Evolutionary conservation across 352 stramenopile species (phyloP).

Genomic region (Phytophthora nicotianae): DNA sequence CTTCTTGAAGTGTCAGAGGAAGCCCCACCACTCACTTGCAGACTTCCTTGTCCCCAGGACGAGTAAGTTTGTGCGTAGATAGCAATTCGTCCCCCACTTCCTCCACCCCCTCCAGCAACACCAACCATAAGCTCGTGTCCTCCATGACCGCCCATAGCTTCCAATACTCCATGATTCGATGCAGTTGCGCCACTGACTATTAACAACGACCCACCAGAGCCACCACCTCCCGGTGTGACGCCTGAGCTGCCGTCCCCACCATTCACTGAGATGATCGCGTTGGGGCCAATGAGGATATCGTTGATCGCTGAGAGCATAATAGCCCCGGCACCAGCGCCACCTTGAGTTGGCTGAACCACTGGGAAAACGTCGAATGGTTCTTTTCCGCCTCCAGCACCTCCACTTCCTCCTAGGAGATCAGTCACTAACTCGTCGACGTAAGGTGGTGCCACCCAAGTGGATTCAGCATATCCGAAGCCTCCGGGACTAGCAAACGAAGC

Average conservation of each 20-base stretch:
- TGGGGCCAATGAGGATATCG: slow-evolving; percentile 91
- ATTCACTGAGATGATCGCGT: slow-evolving; percentile 80
- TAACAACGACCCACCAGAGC: slow-evolving; percentile 57
- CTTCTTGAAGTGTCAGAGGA: slow-evolving; percentile 48
- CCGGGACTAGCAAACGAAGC: slow-evolving; percentile 63
- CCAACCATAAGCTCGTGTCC: slow-evolving; percentile 45
- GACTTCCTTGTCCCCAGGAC: slow-evolving; percentile 75
- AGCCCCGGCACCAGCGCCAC: slow-evolving; percentile 90
- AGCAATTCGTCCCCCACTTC: slow-evolving; percentile 86
- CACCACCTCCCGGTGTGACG: slow-evolving; percentile 64
- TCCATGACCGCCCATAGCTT: slow-evolving; percentile 83
- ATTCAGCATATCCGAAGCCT: slow-evolving; percentile 56
- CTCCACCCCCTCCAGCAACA: slow-evolving; percentile 74
- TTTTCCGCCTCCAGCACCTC: slow-evolving; percentile 84
- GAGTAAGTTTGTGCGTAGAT: slow-evolving; percentile 93
- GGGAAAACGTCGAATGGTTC: slow-evolving; percentile 84
- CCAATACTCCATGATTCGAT: slow-evolving; percentile 75
- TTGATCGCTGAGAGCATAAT: slow-evolving; percentile 92
- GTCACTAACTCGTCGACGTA: slow-evolving; percentile 59
- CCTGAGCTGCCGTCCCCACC: slow-evolving; percentile 55
- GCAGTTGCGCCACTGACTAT: slow-evolving; percentile 57
- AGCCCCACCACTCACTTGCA: slow-evolving; percentile 79
- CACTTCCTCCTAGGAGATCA: slow-evolving; percentile 92
- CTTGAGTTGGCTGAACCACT: slow-evolving; percentile 71
- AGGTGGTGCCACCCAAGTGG: slow-evolving; percentile 16